phyloP scores from a whole-genome alignment of 805 yeast species.

The Cyberlindnera saturnus region DNA sequence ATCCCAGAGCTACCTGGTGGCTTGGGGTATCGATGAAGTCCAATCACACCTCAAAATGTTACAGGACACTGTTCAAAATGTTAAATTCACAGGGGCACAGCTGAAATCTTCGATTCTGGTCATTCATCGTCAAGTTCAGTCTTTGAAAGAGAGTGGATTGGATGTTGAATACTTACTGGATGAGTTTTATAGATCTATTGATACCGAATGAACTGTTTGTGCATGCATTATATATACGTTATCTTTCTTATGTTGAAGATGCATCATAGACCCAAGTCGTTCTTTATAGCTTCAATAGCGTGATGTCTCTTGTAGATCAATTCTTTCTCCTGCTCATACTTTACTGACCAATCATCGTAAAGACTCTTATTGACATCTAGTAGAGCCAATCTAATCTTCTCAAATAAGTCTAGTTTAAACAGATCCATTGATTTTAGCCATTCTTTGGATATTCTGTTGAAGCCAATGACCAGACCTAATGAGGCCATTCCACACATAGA shows the following conservation, averaged over 20 bases:
- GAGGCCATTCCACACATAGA: slow-evolving; percentile 29
- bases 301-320: slow-evolving; percentile 10
- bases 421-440: slow-evolving; percentile 23
- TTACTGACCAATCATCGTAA: slow-evolving; percentile 17
- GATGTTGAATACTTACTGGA: slow-evolving; percentile 45
- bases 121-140: slow-evolving; percentile 51
- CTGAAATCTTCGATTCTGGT: slow-evolving; percentile 51
- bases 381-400: slow-evolving; percentile 18
- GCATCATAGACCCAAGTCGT: slow-evolving; percentile 8
- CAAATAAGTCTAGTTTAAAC: slow-evolving; percentile 22
- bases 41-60: slow-evolving; percentile 52
- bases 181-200: slow-evolving; percentile 19
- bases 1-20: slow-evolving; percentile 56
- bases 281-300: slow-evolving; percentile 8
- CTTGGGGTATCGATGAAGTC: slow-evolving; percentile 9
- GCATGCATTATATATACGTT: background rate
- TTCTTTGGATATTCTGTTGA: slow-evolving; percentile 25
- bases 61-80: slow-evolving; percentile 63
- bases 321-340: slow-evolving; percentile 14
- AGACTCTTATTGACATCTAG: slow-evolving; percentile 16
- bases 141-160: slow-evolving; percentile 59
- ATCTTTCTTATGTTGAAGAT: background rate
- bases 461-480: slow-evolving; percentile 26
- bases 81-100: slow-evolving; percentile 44
- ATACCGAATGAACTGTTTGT: slow-evolving; percentile 7